A percentile compares a stretch with the other conserved stretches of the same genome.
These are phyloP conservation scores for Nicotiana knightiana DNA, from an alignment of 257 asterid species.

Conservation along the genomic window DNA sequence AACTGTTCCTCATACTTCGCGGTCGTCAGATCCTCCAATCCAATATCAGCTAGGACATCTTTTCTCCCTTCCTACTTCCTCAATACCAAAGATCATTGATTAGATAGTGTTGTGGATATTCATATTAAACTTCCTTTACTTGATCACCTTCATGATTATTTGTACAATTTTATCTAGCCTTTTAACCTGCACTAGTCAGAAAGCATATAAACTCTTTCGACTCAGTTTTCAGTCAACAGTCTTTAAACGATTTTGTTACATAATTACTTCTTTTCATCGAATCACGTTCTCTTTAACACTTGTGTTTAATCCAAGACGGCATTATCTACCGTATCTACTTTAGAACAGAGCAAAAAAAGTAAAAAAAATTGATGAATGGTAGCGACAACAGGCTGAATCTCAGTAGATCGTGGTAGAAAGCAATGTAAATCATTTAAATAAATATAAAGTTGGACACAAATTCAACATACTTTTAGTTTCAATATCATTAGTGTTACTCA, in stretches of 20 bases:
- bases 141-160: neutral
- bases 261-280: neutral
- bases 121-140: neutral
- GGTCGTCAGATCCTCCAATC: conserved; percentile 44
- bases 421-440: no score
- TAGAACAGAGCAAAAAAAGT: no score
- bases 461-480: no score
- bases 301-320: no score
- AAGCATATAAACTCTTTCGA: neutral
- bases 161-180: neutral
- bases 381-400: no score
- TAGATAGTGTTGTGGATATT: conserved; percentile 17
- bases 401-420: no score
- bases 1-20: conserved; percentile 27
- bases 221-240: neutral
- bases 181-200: neutral
- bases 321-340: no score
- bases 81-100: conserved; percentile 54
- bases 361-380: no score
- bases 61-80: conserved; percentile 55
- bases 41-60: conserved; percentile 51
- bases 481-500: neutral
- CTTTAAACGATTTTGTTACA: neutral
- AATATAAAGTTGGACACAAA: no score
- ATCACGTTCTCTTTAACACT: no score